phyloP scores from a whole-genome alignment of 2,329 filamentous ascomycete genomes.

The Curvularia verruculosa region DNA sequence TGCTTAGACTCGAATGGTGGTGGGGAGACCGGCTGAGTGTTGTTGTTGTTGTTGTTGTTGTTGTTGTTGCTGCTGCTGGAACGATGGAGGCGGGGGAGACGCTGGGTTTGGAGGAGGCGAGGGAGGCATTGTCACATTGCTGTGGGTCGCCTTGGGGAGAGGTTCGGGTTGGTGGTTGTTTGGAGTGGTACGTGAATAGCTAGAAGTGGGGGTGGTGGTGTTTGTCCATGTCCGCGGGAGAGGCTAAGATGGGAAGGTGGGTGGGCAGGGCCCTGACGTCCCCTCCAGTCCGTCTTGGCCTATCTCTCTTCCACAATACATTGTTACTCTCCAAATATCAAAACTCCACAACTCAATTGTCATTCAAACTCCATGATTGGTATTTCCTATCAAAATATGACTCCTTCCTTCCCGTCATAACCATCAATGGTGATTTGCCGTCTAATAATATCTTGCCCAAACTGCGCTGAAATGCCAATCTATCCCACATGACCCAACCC shows the following conservation, averaged over 20 bases:
- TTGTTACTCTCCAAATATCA: not conserved
- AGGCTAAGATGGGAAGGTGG: slow-evolving; percentile 31
- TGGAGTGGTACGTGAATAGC: not conserved
- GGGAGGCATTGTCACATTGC: slow-evolving; percentile 11
- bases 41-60: no score
- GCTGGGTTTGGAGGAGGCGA: slow-evolving; percentile 1
- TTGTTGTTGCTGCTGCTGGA: not conserved
- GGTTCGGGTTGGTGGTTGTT: not conserved
- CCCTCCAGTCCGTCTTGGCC: not conserved
- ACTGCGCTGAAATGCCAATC: slow-evolving; percentile 15
- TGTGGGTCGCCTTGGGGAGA: not conserved
- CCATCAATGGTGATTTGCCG: slow-evolving; percentile 5
- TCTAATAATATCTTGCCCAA: slow-evolving; percentile 17
- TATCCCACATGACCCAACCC: slow-evolving; percentile 10
- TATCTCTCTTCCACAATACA: not conserved
- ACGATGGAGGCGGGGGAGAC: not conserved
- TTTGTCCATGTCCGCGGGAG: slow-evolving; percentile 24
- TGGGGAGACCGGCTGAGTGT: no score
- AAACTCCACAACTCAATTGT: not conserved
- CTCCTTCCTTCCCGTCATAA: not conserved
- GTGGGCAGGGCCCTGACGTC: not conserved
- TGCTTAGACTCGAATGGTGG: no score
- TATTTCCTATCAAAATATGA: slow-evolving; percentile 2
- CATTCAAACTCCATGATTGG: not conserved
- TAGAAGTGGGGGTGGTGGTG: slow-evolving; percentile 3